phyloP scores from a whole-genome alignment of 2,329 filamentous ascomycete genomes.

The Colletotrichum eleusines region DNA sequence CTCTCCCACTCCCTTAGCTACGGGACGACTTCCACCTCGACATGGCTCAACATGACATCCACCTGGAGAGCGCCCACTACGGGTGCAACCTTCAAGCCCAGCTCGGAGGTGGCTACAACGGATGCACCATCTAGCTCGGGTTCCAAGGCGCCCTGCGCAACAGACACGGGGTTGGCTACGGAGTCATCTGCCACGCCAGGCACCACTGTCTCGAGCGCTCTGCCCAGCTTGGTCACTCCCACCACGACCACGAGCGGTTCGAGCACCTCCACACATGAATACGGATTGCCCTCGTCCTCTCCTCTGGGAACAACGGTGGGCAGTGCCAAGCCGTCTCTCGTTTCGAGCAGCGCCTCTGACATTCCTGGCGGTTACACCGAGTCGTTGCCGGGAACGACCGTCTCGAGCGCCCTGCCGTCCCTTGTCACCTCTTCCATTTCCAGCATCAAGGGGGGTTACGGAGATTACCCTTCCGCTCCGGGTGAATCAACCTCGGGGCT shows the following conservation, averaged over 20 bases:
- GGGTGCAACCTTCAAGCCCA: neutral
- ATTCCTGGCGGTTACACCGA: constrained; percentile 25
- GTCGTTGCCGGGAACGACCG: constrained; percentile 1
- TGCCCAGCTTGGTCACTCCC: constrained; percentile 12
- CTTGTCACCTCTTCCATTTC: neutral
- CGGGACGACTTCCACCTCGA: constrained; percentile 9
- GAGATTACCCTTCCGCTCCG: neutral
- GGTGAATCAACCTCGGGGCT: neutral
- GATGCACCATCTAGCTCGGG: neutral
- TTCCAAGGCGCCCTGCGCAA: constrained; percentile 22
- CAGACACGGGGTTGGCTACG: neutral
- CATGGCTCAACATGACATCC: neutral
- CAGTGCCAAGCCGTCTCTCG: constrained; percentile 19
- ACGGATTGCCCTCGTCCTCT: neutral
- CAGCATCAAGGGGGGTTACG: constrained; percentile 17
- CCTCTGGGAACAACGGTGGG: constrained; percentile 11
- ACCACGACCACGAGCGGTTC: neutral
- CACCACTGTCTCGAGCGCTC: constrained; percentile 20
- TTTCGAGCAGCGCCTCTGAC: constrained; percentile 6
- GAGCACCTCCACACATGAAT: constrained; percentile 8
- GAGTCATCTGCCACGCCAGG: neutral
- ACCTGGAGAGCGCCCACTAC: neutral
- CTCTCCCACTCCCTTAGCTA: constrained; percentile 35
- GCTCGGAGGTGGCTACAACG: neutral
- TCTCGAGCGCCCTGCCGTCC: constrained; percentile 5